Percentiles rank a stretch among this genome's conserved stretches.
Conservation (phyloP, 805 yeast species). For the Metschnikowia reukaufii region DNA sequence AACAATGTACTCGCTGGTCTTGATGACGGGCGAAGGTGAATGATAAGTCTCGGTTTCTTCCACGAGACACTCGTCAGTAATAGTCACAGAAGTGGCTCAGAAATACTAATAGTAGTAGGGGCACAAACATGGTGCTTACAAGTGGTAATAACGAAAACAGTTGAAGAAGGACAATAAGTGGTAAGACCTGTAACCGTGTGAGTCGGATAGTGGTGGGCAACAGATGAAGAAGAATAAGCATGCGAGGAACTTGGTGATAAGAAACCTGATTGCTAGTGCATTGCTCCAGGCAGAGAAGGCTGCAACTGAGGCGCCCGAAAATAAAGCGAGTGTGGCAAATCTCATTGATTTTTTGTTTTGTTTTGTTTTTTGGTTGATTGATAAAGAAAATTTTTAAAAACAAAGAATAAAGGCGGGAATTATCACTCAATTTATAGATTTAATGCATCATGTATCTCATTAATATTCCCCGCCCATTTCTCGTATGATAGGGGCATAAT, state of each 20-base stretch:
- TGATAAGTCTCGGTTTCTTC: constrained; percentile 16
- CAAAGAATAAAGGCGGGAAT: background rate
- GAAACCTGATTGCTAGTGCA: background rate
- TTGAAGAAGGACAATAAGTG: constrained; percentile 40
- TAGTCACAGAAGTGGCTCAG: constrained; percentile 33
- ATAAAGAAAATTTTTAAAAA: background rate
- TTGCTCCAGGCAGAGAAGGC: constrained; percentile 8
- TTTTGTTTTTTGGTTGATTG: background rate
- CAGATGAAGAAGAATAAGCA: background rate
- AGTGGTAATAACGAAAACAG: constrained; percentile 36
- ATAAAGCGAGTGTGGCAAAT: constrained; percentile 9
- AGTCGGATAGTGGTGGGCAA: background rate
- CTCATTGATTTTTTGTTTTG: background rate
- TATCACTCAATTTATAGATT: background rate
- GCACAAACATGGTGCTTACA: constrained; percentile 31
- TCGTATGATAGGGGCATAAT: background rate
- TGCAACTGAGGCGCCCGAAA: constrained; percentile 4
- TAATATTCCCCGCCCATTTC: background rate
- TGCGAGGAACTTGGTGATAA: background rate
- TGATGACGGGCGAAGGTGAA: constrained; percentile 2
- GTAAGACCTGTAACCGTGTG: constrained; percentile 29
- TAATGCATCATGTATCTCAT: background rate
- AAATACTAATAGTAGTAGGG: constrained; percentile 30
- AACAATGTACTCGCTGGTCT: constrained; percentile 31
- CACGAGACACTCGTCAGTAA: constrained; percentile 34